A percentile compares a stretch with the other conserved stretches of the same genome.
Evolutionary conservation across 352 stramenopile species (phyloP).

Genomic region (Pythium aquatile): DNA sequence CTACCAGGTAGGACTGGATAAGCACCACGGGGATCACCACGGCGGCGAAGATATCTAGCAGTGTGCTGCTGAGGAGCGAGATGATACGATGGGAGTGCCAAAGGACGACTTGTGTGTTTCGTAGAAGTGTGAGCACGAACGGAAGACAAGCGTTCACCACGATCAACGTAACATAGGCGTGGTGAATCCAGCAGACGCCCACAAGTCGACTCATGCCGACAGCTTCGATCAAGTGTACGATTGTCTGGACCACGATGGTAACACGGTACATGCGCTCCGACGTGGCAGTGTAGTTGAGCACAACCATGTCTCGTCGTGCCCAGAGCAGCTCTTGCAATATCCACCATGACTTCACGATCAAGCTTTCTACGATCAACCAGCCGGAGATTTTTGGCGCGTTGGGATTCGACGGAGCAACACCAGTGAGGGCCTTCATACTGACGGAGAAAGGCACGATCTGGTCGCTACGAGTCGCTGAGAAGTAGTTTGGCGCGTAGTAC

Average conservation of each 20-base stretch:
- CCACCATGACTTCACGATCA: constrained; percentile 16
- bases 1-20: constrained; percentile 11
- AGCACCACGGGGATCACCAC: constrained; percentile 14
- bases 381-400: neutral
- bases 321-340: constrained; percentile 24
- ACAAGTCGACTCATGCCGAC: constrained; percentile 17
- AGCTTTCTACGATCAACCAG: neutral
- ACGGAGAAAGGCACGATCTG: constrained; percentile 29
- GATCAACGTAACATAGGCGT: constrained; percentile 10
- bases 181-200: constrained; percentile 11
- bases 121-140: constrained; percentile 16
- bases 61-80: constrained; percentile 15
- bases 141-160: constrained; percentile 18
- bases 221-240: constrained; percentile 9
- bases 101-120: constrained; percentile 18
- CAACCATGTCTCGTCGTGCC: constrained; percentile 21
- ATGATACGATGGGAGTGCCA: constrained; percentile 28
- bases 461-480: constrained; percentile 12
- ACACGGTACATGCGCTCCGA: constrained; percentile 22
- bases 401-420: neutral
- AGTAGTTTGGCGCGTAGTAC: constrained; percentile 27
- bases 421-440: constrained; percentile 16
- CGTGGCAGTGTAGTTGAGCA: constrained; percentile 16
- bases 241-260: constrained; percentile 13
- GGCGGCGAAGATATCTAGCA: constrained; percentile 16